phyloP scores from a whole-genome alignment of 2,329 filamentous ascomycete species.

The Colletotrichum somersetense region DNA sequence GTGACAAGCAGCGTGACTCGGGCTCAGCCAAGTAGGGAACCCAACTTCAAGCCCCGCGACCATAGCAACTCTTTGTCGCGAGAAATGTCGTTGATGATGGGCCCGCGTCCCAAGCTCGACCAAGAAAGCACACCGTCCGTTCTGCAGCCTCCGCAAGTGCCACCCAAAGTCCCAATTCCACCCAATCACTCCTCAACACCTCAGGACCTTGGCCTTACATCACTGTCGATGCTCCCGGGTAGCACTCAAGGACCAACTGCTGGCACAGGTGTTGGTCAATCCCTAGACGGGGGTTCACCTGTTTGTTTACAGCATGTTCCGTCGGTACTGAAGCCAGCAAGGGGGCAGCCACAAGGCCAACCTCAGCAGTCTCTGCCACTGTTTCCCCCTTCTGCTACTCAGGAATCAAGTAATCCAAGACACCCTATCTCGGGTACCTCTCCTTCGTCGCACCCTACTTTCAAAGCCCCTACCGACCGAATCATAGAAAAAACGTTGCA shows the following conservation, averaged over 20 bases:
- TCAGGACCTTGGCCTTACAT: not conserved
- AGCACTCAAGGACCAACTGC: not conserved
- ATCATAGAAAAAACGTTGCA: not conserved
- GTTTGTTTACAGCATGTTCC: slow-evolving; percentile 44
- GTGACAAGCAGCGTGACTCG: not conserved
- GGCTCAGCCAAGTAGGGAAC: not conserved
- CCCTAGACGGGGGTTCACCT: not conserved
- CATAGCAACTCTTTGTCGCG: slow-evolving; percentile 46
- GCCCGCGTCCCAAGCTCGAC: slow-evolving; percentile 39
- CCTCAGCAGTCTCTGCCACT: not conserved
- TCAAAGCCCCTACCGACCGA: not conserved
- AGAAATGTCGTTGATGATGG: slow-evolving; percentile 45
- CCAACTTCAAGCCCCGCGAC: slow-evolving; percentile 20
- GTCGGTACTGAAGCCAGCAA: slow-evolving; percentile 49
- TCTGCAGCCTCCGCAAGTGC: slow-evolving; percentile 45
- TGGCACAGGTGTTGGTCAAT: no score
- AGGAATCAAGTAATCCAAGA: not conserved
- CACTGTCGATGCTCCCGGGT: not conserved
- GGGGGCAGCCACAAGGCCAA: slow-evolving; percentile 38
- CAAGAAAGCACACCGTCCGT: slow-evolving; percentile 44
- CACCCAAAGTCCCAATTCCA: slow-evolving; percentile 41
- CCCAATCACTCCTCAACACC: not conserved
- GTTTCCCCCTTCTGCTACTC: not conserved
- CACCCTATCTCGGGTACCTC: not conserved
- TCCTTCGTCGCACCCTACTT: not conserved